Percentiles rank a stretch among this genome's conserved stretches.
Evolutionary conservation across 768 basidiomycete genomes (phyloP).

Genomic region (Russula emetica): DNA sequence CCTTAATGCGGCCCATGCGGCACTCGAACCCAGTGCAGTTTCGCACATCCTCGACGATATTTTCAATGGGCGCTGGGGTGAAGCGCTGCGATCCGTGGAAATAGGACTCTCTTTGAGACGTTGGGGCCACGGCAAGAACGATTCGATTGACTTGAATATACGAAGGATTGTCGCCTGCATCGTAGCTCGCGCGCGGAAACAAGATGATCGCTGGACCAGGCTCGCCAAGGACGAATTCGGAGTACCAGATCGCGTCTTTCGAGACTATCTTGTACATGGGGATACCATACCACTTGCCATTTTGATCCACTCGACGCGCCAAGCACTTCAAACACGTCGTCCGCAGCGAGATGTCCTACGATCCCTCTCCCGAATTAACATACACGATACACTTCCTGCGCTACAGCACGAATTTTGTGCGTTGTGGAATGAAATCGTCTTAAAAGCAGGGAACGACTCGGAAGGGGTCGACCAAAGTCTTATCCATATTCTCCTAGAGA

Average conservation of each 20-base stretch:
- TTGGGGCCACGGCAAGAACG: neutral
- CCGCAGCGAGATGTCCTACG: neutral
- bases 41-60: neutral
- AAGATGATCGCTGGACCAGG: neutral
- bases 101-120: neutral
- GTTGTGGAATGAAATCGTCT: neutral
- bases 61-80: neutral
- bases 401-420: neutral
- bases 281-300: slow-evolving; percentile 3
- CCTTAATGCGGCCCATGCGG: neutral
- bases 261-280: neutral
- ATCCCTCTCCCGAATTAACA: neutral
- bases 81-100: neutral
- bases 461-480: neutral
- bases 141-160: neutral
- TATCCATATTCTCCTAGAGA: neutral
- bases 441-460: neutral
- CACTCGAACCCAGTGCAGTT: neutral
- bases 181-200: neutral
- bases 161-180: neutral
- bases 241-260: neutral
- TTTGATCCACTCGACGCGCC: neutral
- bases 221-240: neutral
- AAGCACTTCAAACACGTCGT: neutral
- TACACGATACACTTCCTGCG: neutral